Conservation (phyloP, 768 basidiomycete species). For the Epithele typhae region DNA sequence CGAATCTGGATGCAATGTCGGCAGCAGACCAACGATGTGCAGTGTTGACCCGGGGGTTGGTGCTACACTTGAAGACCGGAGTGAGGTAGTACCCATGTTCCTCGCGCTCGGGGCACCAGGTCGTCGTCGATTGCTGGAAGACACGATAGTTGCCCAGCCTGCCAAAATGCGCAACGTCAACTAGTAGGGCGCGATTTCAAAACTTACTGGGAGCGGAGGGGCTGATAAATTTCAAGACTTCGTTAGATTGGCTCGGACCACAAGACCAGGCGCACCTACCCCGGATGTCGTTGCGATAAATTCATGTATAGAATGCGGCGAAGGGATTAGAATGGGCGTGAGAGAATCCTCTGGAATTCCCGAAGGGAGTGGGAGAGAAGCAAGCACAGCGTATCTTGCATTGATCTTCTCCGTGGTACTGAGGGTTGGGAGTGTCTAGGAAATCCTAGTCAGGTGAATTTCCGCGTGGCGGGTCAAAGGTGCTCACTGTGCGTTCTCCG, state of each 20-base stretch:
- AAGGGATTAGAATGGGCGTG: conserved; percentile 63
- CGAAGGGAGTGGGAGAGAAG: conserved; percentile 57
- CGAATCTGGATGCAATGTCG: conserved; percentile 59
- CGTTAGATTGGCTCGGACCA: conserved; percentile 5
- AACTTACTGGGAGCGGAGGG: conserved; percentile 55
- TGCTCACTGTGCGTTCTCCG: conserved; percentile 3
- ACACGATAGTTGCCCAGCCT: conserved; percentile 68
- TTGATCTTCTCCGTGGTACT: conserved; percentile 40
- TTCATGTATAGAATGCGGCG: conserved; percentile 62
- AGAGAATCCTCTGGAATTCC: conserved; percentile 63
- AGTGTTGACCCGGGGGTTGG: conserved; percentile 70
- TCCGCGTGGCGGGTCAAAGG: too few relatives aligned
- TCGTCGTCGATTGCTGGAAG: conserved; percentile 61
- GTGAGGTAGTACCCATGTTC: conserved; percentile 78
- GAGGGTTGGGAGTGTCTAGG: conserved; percentile 5
- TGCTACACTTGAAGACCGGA: conserved; percentile 72
- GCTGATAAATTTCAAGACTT: conserved; percentile 37
- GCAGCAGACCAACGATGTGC: conserved; percentile 70
- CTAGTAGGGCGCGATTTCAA: conserved; percentile 15
- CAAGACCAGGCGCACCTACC: conserved; percentile 40
- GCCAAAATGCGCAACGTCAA: conserved; percentile 5
- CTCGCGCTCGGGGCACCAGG: conserved; percentile 79
- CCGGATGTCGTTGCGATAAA: conserved; percentile 56
- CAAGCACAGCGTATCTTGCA: conserved; percentile 52
- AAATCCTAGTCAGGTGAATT: neutral